Conservation (phyloP, 371 early-diverging fungal genomes). For the Parasitella parasitica region DNA sequence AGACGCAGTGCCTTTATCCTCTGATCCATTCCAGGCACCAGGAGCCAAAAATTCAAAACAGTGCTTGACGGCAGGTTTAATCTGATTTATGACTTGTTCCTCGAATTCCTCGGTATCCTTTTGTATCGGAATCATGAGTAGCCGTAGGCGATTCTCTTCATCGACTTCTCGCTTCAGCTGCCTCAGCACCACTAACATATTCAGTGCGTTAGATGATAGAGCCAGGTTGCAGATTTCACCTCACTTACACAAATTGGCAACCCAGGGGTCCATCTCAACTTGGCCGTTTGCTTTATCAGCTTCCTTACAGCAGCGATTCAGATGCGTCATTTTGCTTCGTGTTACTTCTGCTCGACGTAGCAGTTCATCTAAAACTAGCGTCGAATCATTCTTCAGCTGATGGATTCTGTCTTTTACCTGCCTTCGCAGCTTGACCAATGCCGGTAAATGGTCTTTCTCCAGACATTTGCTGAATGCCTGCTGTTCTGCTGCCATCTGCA, state of each 20-base stretch:
- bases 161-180: constrained; percentile 44
- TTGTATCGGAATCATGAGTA: constrained; percentile 40
- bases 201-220: background rate
- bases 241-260: constrained; percentile 41
- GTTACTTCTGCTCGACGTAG: constrained; percentile 40
- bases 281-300: constrained; percentile 20
- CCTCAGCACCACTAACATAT: constrained; percentile 33
- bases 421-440: constrained; percentile 22
- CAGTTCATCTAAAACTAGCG: constrained; percentile 34
- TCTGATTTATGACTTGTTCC: constrained; percentile 11
- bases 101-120: constrained; percentile 32
- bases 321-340: constrained; percentile 29
- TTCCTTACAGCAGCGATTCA: constrained; percentile 33
- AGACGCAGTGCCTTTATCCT: constrained; percentile 21
- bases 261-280: constrained; percentile 43
- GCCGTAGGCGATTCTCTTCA: constrained; percentile 41
- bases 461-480: constrained; percentile 30
- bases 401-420: constrained; percentile 39
- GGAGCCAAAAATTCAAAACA: constrained; percentile 28
- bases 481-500: constrained; percentile 30
- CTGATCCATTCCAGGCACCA: constrained; percentile 15
- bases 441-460: constrained; percentile 24
- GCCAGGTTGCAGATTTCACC: background rate
- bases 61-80: constrained; percentile 27
- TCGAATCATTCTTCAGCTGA: constrained; percentile 26